Evolutionary conservation across 441 rosid genomes (phyloP).

Genomic region (Gossypium schwendimanii): DNA sequence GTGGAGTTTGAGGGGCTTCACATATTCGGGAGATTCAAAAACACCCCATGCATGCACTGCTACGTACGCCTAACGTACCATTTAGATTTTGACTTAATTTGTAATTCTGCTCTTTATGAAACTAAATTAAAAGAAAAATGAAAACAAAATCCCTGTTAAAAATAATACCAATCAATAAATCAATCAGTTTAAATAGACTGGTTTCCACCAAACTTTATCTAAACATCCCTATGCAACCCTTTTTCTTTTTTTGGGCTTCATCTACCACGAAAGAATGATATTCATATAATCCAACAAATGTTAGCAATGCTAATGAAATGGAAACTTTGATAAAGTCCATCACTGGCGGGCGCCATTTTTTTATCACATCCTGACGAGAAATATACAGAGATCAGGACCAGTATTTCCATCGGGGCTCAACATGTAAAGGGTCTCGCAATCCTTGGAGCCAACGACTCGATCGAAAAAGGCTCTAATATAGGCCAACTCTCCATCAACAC

Average conservation of each 20-base stretch:
- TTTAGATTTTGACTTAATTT: too few relatives aligned
- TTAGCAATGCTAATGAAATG: neutral
- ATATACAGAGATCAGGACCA: slow-evolving; percentile 75
- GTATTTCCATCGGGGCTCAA: slow-evolving; percentile 66
- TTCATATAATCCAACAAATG: neutral
- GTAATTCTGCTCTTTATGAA: too few relatives aligned
- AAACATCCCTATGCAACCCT: neutral
- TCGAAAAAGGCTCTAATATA: slow-evolving; percentile 71
- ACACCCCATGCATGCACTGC: too few relatives aligned
- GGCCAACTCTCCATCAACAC: slow-evolving; percentile 61
- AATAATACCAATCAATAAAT: neutral
- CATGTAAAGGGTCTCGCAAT: slow-evolving; percentile 73
- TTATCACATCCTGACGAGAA: slow-evolving; percentile 56
- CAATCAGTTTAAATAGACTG: neutral
- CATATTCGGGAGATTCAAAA: too few relatives aligned
- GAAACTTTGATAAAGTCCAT: neutral
- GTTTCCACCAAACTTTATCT: neutral
- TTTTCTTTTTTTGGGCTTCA: neutral
- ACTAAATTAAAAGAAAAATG: too few relatives aligned
- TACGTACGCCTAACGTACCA: too few relatives aligned
- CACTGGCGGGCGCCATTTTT: slow-evolving; percentile 18
- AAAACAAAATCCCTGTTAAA: neutral
- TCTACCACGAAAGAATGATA: neutral
- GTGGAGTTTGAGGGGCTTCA: too few relatives aligned
- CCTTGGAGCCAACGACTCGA: slow-evolving; percentile 64